These are phyloP conservation scores for Thelonectria discophora DNA, from an alignment of 2,329 filamentous ascomycete genomes.

Conservation along the genomic window DNA sequence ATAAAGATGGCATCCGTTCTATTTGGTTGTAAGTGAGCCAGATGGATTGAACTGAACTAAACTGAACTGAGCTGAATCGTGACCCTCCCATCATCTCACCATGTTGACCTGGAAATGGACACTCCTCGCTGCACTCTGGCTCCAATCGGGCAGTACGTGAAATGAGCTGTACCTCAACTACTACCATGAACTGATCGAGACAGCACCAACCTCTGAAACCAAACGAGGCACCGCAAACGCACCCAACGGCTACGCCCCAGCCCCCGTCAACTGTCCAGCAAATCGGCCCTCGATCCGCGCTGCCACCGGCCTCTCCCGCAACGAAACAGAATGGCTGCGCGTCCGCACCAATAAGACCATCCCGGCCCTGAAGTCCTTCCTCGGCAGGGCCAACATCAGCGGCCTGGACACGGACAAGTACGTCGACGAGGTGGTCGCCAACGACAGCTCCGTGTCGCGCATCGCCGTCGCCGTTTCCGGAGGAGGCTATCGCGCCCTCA, in stretches of 20 bases:
- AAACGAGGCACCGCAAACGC: constrained; percentile 14
- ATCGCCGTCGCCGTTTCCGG: constrained; percentile 80
- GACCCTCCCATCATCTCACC: too few species aligned
- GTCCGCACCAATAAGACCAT: constrained; percentile 74
- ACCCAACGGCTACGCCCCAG: constrained; percentile 25
- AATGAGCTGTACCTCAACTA: too few species aligned
- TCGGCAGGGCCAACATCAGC: constrained; percentile 72
- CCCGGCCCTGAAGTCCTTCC: constrained; percentile 73
- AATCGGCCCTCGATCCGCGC: constrained; percentile 13
- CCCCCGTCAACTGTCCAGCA: constrained; percentile 18
- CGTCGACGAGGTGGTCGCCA: constrained; percentile 70
- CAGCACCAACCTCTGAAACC: not conserved
- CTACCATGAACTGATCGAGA: not conserved
- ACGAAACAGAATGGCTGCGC: constrained; percentile 65
- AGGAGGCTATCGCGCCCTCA: constrained; percentile 80
- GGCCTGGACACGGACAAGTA: constrained; percentile 76
- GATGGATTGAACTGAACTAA: too few species aligned
- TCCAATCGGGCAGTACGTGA: too few species aligned
- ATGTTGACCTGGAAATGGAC: too few species aligned
- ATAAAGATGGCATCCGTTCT: too few species aligned
- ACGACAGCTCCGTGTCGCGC: constrained; percentile 62
- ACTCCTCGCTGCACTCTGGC: too few species aligned
- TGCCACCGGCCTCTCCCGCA: constrained; percentile 15
- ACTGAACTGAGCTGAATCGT: too few species aligned
- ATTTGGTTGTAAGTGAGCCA: too few species aligned